phyloP scores from a whole-genome alignment of 257 asterid genomes.

The Scutellaria barbata region DNA sequence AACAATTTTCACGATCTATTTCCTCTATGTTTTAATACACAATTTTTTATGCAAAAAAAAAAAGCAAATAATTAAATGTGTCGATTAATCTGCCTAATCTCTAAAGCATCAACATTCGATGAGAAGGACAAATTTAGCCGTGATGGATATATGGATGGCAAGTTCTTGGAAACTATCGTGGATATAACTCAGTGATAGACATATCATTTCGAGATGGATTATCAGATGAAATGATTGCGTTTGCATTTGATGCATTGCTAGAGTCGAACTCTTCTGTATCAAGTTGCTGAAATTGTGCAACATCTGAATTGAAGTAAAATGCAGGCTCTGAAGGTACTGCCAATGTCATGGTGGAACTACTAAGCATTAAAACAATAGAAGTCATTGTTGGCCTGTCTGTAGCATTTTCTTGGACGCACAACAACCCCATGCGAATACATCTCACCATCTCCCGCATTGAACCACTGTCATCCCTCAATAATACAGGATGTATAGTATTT shows the following conservation, averaged over 20 bases:
- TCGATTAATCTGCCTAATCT: no score
- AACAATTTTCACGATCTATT: no score
- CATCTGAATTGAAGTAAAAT: constrained; percentile 23
- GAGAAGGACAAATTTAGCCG: no score
- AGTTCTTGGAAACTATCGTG: background rate
- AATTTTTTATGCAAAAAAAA: no score
- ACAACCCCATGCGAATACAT: constrained; percentile 44
- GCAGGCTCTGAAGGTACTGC: constrained; percentile 42
- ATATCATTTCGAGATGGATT: constrained; percentile 25
- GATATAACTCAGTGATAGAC: constrained; percentile 29
- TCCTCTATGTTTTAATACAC: no score
- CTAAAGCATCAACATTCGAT: no score
- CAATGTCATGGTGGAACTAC: constrained; percentile 30
- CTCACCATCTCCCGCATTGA: constrained; percentile 33
- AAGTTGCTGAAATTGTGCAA: background rate
- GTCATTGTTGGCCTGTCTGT: constrained; percentile 45
- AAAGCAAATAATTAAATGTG: no score
- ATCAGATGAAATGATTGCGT: background rate
- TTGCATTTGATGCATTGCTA: background rate
- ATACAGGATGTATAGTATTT: constrained; percentile 31
- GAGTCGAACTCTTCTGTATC: background rate
- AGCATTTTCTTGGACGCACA: constrained; percentile 43
- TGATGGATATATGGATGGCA: no score
- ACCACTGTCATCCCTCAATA: constrained; percentile 22
- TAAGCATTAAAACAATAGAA: constrained; percentile 39